These are phyloP conservation scores for Parascedosporium putredinis DNA, from an alignment of 2,329 filamentous ascomycete species.

Conservation along the genomic window DNA sequence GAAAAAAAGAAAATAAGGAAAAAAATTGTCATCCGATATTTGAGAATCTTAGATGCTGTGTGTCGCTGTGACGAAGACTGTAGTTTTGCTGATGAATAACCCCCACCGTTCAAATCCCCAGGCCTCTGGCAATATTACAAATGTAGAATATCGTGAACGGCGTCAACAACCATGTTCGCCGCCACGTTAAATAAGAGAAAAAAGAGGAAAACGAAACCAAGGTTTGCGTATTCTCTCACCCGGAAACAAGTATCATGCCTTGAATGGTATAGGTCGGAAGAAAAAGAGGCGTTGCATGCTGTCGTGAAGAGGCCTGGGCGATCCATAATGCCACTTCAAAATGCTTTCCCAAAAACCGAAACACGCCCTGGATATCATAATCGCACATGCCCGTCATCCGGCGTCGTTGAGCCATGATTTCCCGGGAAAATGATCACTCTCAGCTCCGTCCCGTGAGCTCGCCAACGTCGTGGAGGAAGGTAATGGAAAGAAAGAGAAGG, in stretches of 20 bases:
- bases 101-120: too few relatives aligned
- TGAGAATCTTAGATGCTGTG: too few relatives aligned
- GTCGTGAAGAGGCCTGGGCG: not conserved
- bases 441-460: not conserved
- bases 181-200: too few relatives aligned
- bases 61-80: not conserved
- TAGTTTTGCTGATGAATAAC: too few relatives aligned
- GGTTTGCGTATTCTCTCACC: too few relatives aligned
- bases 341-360: not conserved
- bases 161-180: not conserved
- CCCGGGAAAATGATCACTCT: not conserved
- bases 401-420: not conserved
- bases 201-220: not conserved
- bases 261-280: too few relatives aligned
- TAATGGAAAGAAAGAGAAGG: too few relatives aligned
- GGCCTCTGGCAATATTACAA: not conserved
- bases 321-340: not conserved
- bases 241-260: too few relatives aligned
- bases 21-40: too few relatives aligned
- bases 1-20: not conserved
- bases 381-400: not conserved
- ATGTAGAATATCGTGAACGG: not conserved
- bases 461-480: too few relatives aligned
- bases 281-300: not conserved
- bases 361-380: constrained; percentile 2